Conservation (phyloP, 1,284 basidiomycete genomes). For the Athelia psychrophila region DNA sequence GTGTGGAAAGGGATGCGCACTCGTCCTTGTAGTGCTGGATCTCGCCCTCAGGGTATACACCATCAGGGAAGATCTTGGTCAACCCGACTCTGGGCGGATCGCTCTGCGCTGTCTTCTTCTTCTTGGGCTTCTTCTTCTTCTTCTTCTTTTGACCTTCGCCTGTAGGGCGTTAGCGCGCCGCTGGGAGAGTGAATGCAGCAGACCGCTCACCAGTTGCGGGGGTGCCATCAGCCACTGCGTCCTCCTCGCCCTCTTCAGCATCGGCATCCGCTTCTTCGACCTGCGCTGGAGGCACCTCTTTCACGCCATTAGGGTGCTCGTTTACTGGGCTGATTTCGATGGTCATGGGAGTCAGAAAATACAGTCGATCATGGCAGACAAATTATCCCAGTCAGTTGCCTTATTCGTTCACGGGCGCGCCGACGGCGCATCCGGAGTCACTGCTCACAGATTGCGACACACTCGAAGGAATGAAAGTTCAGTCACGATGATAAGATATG, state of each 20-base stretch:
- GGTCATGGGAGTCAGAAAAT: background rate
- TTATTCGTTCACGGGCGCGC: too few species aligned
- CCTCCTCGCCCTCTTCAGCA: constrained; percentile 13
- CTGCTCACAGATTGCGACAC: too few species aligned
- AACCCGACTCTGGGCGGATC: constrained; percentile 93
- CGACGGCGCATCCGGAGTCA: too few species aligned
- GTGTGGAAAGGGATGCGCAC: constrained; percentile 39
- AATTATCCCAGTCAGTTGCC: too few species aligned
- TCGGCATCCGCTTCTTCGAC: constrained; percentile 8
- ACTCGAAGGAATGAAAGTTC: too few species aligned
- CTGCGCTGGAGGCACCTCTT: background rate
- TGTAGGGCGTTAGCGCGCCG: too few species aligned
- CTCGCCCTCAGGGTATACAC: constrained; percentile 90
- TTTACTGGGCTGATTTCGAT: background rate
- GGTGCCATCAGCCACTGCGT: constrained; percentile 10
- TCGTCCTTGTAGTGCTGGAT: constrained; percentile 91
- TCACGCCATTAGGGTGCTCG: background rate
- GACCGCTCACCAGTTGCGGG: constrained; percentile 6
- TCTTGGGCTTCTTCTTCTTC: constrained; percentile 93
- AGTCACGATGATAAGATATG: too few species aligned
- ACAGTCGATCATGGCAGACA: too few species aligned
- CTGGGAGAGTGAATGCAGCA: background rate
- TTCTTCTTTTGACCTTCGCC: constrained; percentile 72
- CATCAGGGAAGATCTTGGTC: constrained; percentile 86
- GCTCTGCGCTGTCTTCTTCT: constrained; percentile 80